Conservation (phyloP, 208 protist species). For the Vickermania ingenoplastis region DNA sequence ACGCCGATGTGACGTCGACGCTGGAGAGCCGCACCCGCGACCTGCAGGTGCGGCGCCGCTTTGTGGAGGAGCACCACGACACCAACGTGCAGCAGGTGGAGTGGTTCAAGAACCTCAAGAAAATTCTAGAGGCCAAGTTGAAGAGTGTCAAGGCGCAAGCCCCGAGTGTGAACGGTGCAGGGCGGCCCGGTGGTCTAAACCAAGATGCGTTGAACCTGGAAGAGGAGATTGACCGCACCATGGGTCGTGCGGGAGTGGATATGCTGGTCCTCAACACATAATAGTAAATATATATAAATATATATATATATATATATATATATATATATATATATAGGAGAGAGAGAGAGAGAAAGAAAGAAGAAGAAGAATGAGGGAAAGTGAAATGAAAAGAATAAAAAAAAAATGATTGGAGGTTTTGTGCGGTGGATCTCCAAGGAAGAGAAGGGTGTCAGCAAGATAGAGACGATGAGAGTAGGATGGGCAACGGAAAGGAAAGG, state of each 20-base stretch:
- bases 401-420: background rate
- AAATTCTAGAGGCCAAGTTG: constrained; percentile 55
- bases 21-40: constrained; percentile 56
- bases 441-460: background rate
- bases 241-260: constrained; percentile 31
- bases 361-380: constrained; percentile 1
- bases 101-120: constrained; percentile 51
- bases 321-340: constrained; percentile 9
- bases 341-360: constrained; percentile 1
- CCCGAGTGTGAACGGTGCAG: no score
- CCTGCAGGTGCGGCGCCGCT: constrained; percentile 60
- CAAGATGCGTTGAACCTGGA: constrained; percentile 19
- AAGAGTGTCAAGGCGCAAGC: constrained; percentile 16
- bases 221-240: constrained; percentile 25
- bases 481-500: no score
- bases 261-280: constrained; percentile 49
- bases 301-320: constrained; percentile 8
- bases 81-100: constrained; percentile 75
- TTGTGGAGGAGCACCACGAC: constrained; percentile 81
- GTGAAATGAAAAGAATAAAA: background rate
- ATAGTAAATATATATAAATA: constrained; percentile 9
- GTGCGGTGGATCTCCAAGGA: no score
- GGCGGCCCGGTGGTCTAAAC: background rate
- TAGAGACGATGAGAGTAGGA: no score
- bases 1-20: constrained; percentile 24